Conservation (phyloP, 371 early-diverging fungal genomes). For the Mucor racemosus region DNA sequence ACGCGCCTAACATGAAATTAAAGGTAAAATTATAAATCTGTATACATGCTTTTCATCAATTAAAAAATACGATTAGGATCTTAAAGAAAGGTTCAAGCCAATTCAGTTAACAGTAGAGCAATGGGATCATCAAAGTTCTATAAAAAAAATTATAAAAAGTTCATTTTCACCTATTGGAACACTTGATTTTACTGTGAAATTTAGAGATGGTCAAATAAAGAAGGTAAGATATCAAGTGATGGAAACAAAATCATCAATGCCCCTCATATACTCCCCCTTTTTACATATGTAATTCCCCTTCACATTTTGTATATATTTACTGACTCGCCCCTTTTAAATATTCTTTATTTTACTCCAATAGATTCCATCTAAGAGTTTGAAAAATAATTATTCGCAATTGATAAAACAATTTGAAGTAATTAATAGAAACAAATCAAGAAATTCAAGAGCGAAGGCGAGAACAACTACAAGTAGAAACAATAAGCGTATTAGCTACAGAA, state of each 20-base stretch:
- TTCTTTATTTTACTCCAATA: neutral
- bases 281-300: neutral
- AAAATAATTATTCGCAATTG: neutral
- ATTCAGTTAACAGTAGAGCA: neutral
- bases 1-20: neutral
- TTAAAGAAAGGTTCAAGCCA: constrained; percentile 10
- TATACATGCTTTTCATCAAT: neutral
- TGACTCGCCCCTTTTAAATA: neutral
- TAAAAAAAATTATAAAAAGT: neutral
- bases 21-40: neutral
- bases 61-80: neutral
- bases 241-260: neutral
- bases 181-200: constrained; percentile 12
- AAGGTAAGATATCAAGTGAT: constrained; percentile 9
- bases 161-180: constrained; percentile 2
- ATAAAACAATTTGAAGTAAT: constrained; percentile 17
- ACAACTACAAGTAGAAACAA: neutral
- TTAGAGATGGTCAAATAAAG: constrained; percentile 13
- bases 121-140: neutral
- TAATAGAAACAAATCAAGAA: neutral
- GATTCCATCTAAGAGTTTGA: constrained; percentile 10
- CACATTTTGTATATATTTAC: neutral
- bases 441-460: neutral
- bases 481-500: neutral
- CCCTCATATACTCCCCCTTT: neutral